Percentiles rank a stretch among this genome's conserved stretches.
These are phyloP conservation scores for Paecilomyces variotii DNA, from an alignment of 2,329 filamentous ascomycete genomes.

Conservation along the genomic window DNA sequence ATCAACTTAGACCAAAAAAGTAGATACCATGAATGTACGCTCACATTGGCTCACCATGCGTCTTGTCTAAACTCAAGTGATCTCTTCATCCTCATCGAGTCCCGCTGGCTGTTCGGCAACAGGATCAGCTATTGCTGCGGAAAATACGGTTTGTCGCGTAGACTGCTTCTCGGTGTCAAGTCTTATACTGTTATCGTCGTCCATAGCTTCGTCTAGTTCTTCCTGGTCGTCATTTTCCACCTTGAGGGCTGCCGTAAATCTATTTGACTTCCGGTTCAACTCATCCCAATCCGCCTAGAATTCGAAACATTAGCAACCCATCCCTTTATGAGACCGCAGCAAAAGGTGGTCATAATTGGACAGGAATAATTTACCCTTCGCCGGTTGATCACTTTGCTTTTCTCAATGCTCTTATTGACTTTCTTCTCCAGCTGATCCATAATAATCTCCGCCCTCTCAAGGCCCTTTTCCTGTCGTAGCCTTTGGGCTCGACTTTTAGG, in stretches of 20 bases:
- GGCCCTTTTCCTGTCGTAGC: conserved; percentile 44
- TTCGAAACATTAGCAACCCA: background rate
- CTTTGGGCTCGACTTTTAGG: conserved; percentile 46
- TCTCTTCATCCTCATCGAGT: conserved; percentile 34
- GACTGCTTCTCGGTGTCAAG: conserved; percentile 4
- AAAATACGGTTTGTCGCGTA: conserved; percentile 8
- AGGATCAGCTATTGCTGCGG: conserved; percentile 9
- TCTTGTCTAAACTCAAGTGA: conserved; percentile 28
- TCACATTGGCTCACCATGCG: background rate
- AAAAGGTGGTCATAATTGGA: background rate
- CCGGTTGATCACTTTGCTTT: conserved; percentile 41
- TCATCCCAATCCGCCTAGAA: conserved; percentile 34
- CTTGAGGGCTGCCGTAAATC: conserved; percentile 28
- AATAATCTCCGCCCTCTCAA: conserved; percentile 49
- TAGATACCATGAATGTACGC: conserved; percentile 18
- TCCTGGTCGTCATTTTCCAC: conserved; percentile 44
- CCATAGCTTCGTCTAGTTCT: conserved; percentile 39
- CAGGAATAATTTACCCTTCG: conserved; percentile 27
- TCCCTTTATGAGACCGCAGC: background rate
- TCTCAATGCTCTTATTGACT: conserved; percentile 43
- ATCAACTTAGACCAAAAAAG: conserved; percentile 41
- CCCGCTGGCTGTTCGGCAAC: conserved; percentile 19
- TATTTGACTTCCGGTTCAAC: conserved; percentile 26
- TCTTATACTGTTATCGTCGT: conserved; percentile 17
- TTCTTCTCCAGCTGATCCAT: conserved; percentile 50